These are phyloP conservation scores for Mycocentrospora acerina DNA, from an alignment of 2,329 filamentous ascomycete species.

Conservation along the genomic window DNA sequence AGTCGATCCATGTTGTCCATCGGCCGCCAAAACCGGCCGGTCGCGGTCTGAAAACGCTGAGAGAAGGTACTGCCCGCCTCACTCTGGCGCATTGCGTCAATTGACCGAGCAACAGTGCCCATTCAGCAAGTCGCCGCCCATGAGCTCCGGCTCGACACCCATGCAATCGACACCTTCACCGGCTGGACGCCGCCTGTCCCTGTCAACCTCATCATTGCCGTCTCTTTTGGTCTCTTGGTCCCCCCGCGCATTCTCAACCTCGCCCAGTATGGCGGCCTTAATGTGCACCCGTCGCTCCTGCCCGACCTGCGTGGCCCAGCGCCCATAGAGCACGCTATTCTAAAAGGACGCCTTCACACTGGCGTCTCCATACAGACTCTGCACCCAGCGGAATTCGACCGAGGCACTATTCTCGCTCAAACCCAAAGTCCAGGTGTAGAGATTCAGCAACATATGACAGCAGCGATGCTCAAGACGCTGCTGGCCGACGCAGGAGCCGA, in stretches of 20 bases:
- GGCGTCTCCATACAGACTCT: conserved; percentile 89
- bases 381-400: conserved; percentile 74
- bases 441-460: conserved; percentile 54
- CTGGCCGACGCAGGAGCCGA: conserved; percentile 67
- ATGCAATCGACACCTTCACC: conserved; percentile 79
- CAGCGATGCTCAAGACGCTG: conserved; percentile 50
- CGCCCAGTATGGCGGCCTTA: conserved; percentile 82
- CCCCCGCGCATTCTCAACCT: conserved; percentile 70
- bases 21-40: conserved; percentile 77
- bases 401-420: conserved; percentile 73
- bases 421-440: conserved; percentile 54
- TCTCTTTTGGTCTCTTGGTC: conserved; percentile 91
- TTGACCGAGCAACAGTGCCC: conserved; percentile 59
- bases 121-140: conserved; percentile 64
- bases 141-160: conserved; percentile 64
- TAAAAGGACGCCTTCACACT: conserved; percentile 61
- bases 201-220: conserved; percentile 78
- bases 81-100: background rate
- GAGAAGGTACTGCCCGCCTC: conserved; percentile 56
- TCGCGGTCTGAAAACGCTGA: conserved; percentile 68
- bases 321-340: conserved; percentile 81
- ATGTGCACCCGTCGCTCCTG: conserved; percentile 88
- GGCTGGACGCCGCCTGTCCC: conserved; percentile 62
- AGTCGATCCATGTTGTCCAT: conserved; percentile 83
- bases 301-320: conserved; percentile 85